Conservation (phyloP, 1,139 yeast genomes). For the Zygosaccharomyces sapae region DNA sequence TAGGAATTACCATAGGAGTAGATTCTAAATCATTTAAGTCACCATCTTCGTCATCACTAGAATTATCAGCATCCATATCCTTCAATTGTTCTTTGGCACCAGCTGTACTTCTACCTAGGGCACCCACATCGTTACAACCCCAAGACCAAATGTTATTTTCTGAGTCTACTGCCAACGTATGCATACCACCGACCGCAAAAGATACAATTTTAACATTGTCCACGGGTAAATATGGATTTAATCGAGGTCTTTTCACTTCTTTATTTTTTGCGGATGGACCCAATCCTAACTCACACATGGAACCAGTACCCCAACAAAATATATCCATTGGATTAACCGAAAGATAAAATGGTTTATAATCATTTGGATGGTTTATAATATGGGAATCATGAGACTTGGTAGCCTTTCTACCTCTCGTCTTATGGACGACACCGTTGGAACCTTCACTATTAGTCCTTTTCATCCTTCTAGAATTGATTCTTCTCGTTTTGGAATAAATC, state of each 20-base stretch:
- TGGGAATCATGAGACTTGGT: conserved; percentile 30
- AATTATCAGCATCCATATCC: conserved; percentile 55
- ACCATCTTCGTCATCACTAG: conserved; percentile 67
- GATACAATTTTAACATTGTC: conserved; percentile 70
- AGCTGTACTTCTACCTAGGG: conserved; percentile 82
- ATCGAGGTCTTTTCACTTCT: conserved; percentile 91
- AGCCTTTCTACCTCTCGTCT: conserved; percentile 18
- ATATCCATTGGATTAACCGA: conserved; percentile 54
- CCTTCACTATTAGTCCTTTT: conserved; percentile 24
- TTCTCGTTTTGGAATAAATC: background rate
- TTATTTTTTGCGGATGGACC: conserved; percentile 87
- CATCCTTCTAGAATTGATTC: background rate
- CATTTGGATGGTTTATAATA: conserved; percentile 31
- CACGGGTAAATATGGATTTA: conserved; percentile 67
- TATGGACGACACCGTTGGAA: conserved; percentile 13
- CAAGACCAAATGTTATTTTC: conserved; percentile 84
- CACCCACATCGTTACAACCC: conserved; percentile 95
- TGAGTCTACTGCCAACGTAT: conserved; percentile 74
- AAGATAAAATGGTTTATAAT: conserved; percentile 29
- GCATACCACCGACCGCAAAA: conserved; percentile 95
- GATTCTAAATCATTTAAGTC: conserved; percentile 84
- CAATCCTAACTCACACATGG: conserved; percentile 93
- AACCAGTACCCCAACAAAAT: conserved; percentile 94
- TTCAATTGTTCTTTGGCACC: conserved; percentile 56
- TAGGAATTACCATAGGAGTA: conserved; percentile 66